Base-by-base conservation (phyloP, 768 basidiomycete species). In the Fibroporia radiculosa region DNA sequence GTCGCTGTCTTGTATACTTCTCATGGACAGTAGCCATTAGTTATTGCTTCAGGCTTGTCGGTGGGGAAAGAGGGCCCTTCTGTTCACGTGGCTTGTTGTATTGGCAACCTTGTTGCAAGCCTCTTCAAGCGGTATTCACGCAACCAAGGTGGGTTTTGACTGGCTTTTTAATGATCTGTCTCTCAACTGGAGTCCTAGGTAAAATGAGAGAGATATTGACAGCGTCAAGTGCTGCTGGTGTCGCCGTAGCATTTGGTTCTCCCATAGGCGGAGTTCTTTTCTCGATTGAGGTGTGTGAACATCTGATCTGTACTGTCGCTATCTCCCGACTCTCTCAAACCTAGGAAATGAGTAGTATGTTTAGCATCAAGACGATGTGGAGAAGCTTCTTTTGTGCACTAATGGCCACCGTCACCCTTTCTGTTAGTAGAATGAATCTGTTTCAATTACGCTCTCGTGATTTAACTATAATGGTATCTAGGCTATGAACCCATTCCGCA, bases 281-380 rank as follows among this genome's bases (percentile, higher is more conserved):
- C 59, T 95, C 95, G 13, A 93, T 99, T 51, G 96, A 99, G 75
- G 91, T 89, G 51, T 35, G 62, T 16, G 5, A 5, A 32, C 18
- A 29, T n/a, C 12, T 2, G 33, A n/a, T 42, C 4, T 42, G 7
- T 6, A 35, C 7, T 35, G 34, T 18, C n/a, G 29, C 8, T 31
- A 31, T 35, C 14, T 35, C 7, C 20, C 34, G 34, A n/a, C 8
- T n/a, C 29, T 8, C 29, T 31, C 29, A 22, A 23, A 27, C 22
- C 11, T 56, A 93, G 90, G 96, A 99, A 79, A 99, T 99, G 96
- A 95, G 90, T 63, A 87, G 92, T 62, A 84, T 80, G 29, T 98
- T 97, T 63, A 95, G 87, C 46, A 93, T 93, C 66, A 85, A 91
- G 64, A 98, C 95, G 4, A 96, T 98, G 92, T 98, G 95, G 95